Evolutionary conservation across 441 rosid genomes (phyloP), one percentile per base, ranked within the genome.

Genomic region (Pelargonium citronellum): DNA sequence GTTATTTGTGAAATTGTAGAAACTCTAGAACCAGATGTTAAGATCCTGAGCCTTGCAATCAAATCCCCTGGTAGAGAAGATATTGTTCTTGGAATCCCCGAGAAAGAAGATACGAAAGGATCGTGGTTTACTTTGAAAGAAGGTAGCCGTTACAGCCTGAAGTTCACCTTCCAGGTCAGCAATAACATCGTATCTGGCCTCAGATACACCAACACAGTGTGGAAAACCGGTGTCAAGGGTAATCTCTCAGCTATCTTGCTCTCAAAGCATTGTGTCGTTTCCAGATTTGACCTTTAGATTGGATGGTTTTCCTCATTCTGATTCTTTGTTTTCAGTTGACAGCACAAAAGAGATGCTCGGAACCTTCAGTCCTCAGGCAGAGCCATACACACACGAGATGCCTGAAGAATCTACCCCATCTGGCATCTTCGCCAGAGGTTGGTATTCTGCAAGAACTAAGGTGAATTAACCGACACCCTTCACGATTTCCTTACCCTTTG

Each of bases 371-470:
- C 90, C 90, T 61, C 89, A 86, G 71, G 80, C 81, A 7, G 92
- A 86, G 66, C 82, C 87, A 10, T 88, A 86, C 76, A 78, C 77
- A 13, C 86, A 84, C 67, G 83, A 80, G 71, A 81, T 88, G 78
- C 80, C 80, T 3, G 90, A 88, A 73, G 92, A 88, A 71, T 78
- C 85, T 5, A 83, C 89, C 5, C 92, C 92, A n/a, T 84, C 90
- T 68, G 92, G 90, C 22, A 69, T 86, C 0, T 83, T 88, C 30
- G 90, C 83, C 64, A 77, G 92, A 79, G 92, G 89, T 64, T 80
- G 79, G 0, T 87, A 86, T 73, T 70, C 92, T 8, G 92, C 89
- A 74, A 81, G 71, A 79, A 80, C 83, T 15, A 87, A 75, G 89
- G 90, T 87, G 75, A 69, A 69, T 64, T 64, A n/a, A 39, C 7